Conservation (phyloP, 2,329 filamentous ascomycete genomes). For the Diplodia scrobiculata region DNA sequence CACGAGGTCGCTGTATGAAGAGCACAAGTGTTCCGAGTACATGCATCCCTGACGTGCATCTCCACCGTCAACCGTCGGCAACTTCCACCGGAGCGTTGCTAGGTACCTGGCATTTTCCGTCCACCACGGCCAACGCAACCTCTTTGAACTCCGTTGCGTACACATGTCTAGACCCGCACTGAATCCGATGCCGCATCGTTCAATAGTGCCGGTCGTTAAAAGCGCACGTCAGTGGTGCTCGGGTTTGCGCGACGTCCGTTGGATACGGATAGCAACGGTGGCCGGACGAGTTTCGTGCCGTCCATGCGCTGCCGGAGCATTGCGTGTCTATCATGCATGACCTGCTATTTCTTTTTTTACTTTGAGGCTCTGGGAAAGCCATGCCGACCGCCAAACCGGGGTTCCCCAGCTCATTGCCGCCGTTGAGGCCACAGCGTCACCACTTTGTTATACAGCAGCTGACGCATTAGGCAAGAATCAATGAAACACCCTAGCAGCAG, state of each 20-base stretch:
- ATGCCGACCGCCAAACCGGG: background rate
- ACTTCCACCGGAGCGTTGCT: too few species aligned
- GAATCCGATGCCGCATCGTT: background rate
- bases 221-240: background rate
- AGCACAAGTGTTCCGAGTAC: too few species aligned
- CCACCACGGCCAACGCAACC: too few species aligned
- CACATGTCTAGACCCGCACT: background rate
- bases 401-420: background rate
- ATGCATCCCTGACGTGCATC: too few species aligned
- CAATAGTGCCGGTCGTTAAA: background rate
- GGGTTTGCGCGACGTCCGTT: background rate
- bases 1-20: too few species aligned
- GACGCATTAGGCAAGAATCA: constrained; percentile 17
- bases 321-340: background rate
- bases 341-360: background rate
- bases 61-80: too few species aligned
- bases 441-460: constrained; percentile 20
- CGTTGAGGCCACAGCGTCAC: background rate
- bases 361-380: background rate
- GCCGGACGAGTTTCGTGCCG: background rate
- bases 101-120: too few species aligned
- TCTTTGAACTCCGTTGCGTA: too few species aligned
- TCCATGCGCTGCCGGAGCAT: background rate
- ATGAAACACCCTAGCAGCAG: constrained; percentile 1
- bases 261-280: background rate